Evolutionary conservation across 208 protist species (phyloP), one percentile per base, ranked within the genome.

Genomic region (Leishmania amazonensis): DNA sequence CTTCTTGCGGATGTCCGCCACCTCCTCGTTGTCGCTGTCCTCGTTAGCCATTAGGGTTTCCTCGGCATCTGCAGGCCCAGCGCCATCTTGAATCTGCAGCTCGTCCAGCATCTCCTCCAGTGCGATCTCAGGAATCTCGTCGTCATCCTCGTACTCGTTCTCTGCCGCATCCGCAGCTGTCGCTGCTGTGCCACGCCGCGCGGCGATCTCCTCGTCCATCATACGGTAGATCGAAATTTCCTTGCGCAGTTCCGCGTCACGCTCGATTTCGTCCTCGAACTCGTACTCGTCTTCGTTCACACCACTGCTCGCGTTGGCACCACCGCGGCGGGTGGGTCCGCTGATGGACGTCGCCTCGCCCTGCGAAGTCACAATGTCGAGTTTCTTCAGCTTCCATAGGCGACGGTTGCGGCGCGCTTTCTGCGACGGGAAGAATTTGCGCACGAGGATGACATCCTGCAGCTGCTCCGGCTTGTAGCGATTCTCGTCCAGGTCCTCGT

Each of bases 361-460:
- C 70, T 87, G 84, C 28, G 89, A 45, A 28, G 87, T 92, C 17
- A 94, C 81, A 28, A 96, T 87, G 81, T 97, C 91, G 3, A 97
- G 84, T 71, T 88, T 91, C 89, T 97, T 96, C 28, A 98, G 82
- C 85, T 91, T 93, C 93, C 94, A 96, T 60, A 88, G 45, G 9
- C 95, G 92, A 40, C 85, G 88, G 81, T 92, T 90, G 71, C 93
- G 93, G 54, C 88, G 87, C 35, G 86, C 83, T 75, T 83, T 84
- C 84, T 98, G 94, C 40, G 93, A 87, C 31, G 96, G 93, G 85
- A 97, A 99, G 87, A 95, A 87, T 85, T 99, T 99, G 54, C 94
- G 95, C 19, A 99, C 97, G n/a, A 99, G 86, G 13, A 99, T 88
- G 45, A 99, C 93, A 54, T 99, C 96, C 78, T 96, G 93, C 40